Evolutionary conservation across 192 early-diverging fungal genomes (phyloP), one percentile per base, ranked within the genome.

Genomic region (Podila clonocystis): DNA sequence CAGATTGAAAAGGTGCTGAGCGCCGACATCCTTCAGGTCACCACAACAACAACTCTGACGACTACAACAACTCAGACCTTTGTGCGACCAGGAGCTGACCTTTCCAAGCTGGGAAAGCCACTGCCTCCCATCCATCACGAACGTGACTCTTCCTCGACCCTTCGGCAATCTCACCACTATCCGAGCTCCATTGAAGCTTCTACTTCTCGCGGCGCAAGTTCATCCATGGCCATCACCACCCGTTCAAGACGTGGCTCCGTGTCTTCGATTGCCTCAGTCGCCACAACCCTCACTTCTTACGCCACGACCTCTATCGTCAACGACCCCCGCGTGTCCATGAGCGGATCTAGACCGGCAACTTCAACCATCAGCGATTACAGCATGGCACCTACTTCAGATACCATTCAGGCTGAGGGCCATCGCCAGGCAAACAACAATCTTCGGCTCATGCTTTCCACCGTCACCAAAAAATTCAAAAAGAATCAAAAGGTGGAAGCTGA

Each of bases 391-490:
- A 61, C 66, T 22, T 59, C 73, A 17, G 68, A 80, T 24, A 63
- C 69, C 20, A 26, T 70, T 8, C 55, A 58, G 15, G 50, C 49
- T 13, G 74, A 83, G 28, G 65, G 67, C 1, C 38, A 58, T n/a
- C 74, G 74, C 17, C 74, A 73, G 30, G 82, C 62, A 30, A 83
- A 83, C 65, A 68, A 61, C 57, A 80, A 79, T n/a, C 69, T 86
- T 2, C 73, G 74, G 4, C 75, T 88, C n/a, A 69, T 88, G 65
- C 70, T 88, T 17, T 85, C 83, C 19, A 82, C 87, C 28, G 76
- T 88, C 17, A 84, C 85, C 9, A 86, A 85, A 68, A 88, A 86
- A 69, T 76, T 88, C 34, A 74, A 83, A 29, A 83, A 73, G 63
- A 83, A 62, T 24, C 74, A 83, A 57, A 65, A 60, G 26, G 76